phyloP scores from a whole-genome alignment of 1,284 basidiomycete species.

The Sanghuangporus weigelae region DNA sequence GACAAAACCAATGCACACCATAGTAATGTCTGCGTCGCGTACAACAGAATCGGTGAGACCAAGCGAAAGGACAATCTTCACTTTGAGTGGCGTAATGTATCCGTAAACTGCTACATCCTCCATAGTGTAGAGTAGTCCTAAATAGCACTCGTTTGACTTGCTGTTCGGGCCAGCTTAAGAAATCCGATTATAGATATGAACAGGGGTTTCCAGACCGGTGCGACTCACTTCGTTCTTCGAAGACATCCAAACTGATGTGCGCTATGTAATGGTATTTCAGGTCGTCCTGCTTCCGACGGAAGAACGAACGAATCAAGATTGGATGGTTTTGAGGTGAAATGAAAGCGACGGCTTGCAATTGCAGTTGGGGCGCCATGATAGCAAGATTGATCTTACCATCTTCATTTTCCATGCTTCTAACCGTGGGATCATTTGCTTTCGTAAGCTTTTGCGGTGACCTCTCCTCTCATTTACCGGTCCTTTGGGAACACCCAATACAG shows the following conservation, averaged over 20 bases:
- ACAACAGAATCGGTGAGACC: conserved; percentile 73
- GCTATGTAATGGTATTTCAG: conserved; percentile 81
- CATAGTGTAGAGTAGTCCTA: conserved; percentile 73
- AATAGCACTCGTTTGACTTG: conserved; percentile 67
- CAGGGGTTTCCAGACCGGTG: conserved; percentile 9
- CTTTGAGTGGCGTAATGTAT: conserved; percentile 74
- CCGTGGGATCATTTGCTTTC: too few relatives aligned
- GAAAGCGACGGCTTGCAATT: conserved; percentile 73
- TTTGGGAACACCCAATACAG: too few relatives aligned
- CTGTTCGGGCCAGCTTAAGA: conserved; percentile 29
- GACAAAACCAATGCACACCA: conserved; percentile 36
- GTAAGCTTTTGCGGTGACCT: too few relatives aligned
- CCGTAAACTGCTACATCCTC: conserved; percentile 82
- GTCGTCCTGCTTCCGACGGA: conserved; percentile 50
- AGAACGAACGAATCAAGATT: conserved; percentile 67
- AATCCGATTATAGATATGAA: conserved; percentile 11
- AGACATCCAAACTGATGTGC: conserved; percentile 73
- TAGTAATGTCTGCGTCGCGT: conserved; percentile 66
- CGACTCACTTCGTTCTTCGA: conserved; percentile 63
- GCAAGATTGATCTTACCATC: not conserved
- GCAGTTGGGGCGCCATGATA: conserved; percentile 56
- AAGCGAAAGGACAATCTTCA: conserved; percentile 74
- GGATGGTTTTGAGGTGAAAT: conserved; percentile 78
- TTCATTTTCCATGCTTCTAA: not conserved
- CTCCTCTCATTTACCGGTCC: too few relatives aligned